These are phyloP conservation scores for Penicillium freii DNA, from an alignment of 2,329 filamentous ascomycete genomes.

Conservation along the genomic window DNA sequence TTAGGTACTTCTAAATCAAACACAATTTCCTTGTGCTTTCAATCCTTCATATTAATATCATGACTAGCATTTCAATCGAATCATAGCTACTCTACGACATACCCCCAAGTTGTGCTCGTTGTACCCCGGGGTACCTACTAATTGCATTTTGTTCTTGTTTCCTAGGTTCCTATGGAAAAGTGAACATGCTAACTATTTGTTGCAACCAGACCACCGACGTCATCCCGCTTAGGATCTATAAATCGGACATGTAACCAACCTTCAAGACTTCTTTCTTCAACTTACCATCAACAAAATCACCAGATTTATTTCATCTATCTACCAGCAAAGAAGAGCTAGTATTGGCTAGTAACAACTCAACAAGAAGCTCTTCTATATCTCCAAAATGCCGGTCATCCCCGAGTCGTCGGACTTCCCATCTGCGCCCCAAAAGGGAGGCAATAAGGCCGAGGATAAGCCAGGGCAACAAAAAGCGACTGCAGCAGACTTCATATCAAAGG, in stretches of 20 bases:
- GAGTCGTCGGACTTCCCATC: slow-evolving; percentile 27
- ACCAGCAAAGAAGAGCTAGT: not conserved
- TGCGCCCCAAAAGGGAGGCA: slow-evolving; percentile 19
- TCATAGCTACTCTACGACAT: not conserved
- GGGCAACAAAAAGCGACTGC: slow-evolving; percentile 38
- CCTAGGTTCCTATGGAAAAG: too few species aligned
- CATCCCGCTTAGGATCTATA: slow-evolving; percentile 18
- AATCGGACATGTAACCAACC: not conserved
- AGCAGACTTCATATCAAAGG: slow-evolving; percentile 42
- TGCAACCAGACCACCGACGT: slow-evolving; percentile 21
- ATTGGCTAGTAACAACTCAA: not conserved
- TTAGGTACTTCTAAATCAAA: not conserved
- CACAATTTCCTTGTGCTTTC: too few species aligned
- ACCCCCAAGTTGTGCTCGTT: not conserved
- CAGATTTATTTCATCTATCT: not conserved
- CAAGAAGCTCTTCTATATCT: not conserved
- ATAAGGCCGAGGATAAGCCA: slow-evolving; percentile 25
- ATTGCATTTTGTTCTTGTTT: not conserved
- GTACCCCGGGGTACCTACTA: not conserved
- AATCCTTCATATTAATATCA: not conserved
- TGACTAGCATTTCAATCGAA: not conserved
- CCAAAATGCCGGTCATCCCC: slow-evolving; percentile 34
- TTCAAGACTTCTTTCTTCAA: not conserved
- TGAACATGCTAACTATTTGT: not conserved
- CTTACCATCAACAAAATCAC: not conserved